phyloP scores from a whole-genome alignment of 1,139 yeast genomes.

The Yamadazyma conglobata region DNA sequence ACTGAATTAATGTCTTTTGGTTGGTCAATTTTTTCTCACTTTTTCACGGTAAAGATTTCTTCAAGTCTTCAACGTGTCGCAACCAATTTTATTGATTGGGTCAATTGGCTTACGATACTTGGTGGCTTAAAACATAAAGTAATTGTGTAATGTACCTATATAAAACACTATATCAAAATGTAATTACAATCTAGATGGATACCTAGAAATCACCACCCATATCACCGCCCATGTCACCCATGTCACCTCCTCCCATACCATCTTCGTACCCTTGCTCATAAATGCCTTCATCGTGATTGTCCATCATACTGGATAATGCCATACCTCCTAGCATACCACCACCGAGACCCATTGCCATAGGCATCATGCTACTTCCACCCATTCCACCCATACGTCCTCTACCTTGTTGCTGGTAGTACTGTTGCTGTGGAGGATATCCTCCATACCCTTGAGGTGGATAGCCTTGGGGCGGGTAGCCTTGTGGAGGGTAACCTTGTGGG shows the following conservation, averaged over 20 bases:
- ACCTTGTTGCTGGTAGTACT: constrained; percentile 17
- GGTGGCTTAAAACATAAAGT: too few relatives aligned
- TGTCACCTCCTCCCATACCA: constrained; percentile 26
- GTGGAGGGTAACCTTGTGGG: constrained; percentile 18
- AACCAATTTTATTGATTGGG: too few relatives aligned
- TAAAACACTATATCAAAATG: too few relatives aligned
- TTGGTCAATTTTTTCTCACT: constrained; percentile 23
- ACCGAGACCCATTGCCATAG: constrained; percentile 65
- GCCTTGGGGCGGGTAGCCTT: constrained; percentile 12
- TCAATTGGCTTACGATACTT: too few relatives aligned
- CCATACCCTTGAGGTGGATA: constrained; percentile 20
- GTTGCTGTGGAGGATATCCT: constrained; percentile 19
- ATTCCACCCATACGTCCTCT: constrained; percentile 37
- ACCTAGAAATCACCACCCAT: constrained; percentile 22
- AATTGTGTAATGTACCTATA: too few relatives aligned
- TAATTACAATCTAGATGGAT: too few relatives aligned
- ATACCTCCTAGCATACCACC: constrained; percentile 80
- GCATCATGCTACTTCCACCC: constrained; percentile 10
- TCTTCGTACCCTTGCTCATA: constrained; percentile 28
- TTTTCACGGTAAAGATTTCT: too few relatives aligned
- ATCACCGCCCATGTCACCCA: constrained; percentile 24
- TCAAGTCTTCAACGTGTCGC: too few relatives aligned
- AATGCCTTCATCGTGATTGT: constrained; percentile 30
- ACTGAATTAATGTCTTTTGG: constrained; percentile 17
- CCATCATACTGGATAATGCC: constrained; percentile 47